Conservation (phyloP, 768 basidiomycete species). For the Pleurotus cornucopiae region DNA sequence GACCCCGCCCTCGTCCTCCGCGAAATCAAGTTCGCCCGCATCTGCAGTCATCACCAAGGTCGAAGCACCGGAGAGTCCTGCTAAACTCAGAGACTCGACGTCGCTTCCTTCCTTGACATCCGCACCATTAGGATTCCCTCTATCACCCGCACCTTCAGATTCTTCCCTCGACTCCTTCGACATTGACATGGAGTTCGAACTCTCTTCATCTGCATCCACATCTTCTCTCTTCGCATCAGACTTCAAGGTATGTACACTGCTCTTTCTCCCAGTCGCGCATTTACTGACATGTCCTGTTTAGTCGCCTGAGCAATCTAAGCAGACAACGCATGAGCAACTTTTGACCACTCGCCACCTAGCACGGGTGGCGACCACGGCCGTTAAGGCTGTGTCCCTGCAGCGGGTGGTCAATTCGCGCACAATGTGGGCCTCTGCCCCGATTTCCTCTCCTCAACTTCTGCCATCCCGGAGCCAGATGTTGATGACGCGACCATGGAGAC, state of each 20-base stretch:
- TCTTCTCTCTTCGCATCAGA: conserved; percentile 32
- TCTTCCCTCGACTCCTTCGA: conserved; percentile 32
- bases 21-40: conserved; percentile 20
- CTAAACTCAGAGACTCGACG: neutral
- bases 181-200: conserved; percentile 12
- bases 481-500: conserved; percentile 65
- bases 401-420: conserved; percentile 63
- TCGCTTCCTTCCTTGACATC: conserved; percentile 24
- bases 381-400: conserved; percentile 79
- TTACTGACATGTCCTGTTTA: conserved; percentile 23
- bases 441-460: conserved; percentile 16
- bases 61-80: neutral
- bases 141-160: conserved; percentile 39
- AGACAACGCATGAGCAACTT: conserved; percentile 26
- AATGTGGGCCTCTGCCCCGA: conserved; percentile 1
- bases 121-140: conserved; percentile 22
- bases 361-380: conserved; percentile 84
- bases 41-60: conserved; percentile 16
- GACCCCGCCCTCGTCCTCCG: conserved; percentile 18
- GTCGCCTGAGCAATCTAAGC: conserved; percentile 20
- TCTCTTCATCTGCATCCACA: conserved; percentile 17
- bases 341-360: conserved; percentile 93
- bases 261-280: conserved; percentile 21
- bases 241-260: conserved; percentile 24
- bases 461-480: conserved; percentile 22